Base-by-base conservation (phyloP, 176 grass and related monocot genomes). In the Zoysia pacifica region DNA sequence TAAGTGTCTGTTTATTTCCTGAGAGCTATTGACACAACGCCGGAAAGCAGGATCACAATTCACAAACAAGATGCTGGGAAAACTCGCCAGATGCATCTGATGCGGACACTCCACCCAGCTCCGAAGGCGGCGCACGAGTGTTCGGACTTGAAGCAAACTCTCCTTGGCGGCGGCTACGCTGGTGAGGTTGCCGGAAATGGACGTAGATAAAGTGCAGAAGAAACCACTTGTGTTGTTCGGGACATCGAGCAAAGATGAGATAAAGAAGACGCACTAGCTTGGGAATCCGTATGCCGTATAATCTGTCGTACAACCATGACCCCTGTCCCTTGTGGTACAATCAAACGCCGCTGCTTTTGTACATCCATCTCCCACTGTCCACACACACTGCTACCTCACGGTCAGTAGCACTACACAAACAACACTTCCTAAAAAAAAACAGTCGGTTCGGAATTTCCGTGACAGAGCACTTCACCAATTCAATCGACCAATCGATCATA, bases 401-500 rank as follows among this genome's bases (percentile, higher is more conserved):
- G 49, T 41, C 62, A 42, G 51, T 9, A 39, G 11, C 4, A 55
- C 15, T 43, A 60, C 35, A 18, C 9, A 14, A 14, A n/a, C 40
- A 69, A 49, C 45, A 7, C 3, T 43, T 43, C 41, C 56, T 49
- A 11, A 5, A 52, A 6, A 6, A 6, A 52, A 80, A 3, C 16
- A 69, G 50, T 53, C 62, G 44, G 3, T 5, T 40, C 59, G 18
- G 7, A 80, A 19, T 11, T 62, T 20, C 14, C 42, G 12, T 59
- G 49, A 3, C 70, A 14, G 2, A 56, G 12, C 12, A 11, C 15
- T 50, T 12, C 45, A 64, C 14, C 55, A 77, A 77, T 62, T 16
- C 72, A 86, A 86, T 69, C 37, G 38, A 74, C 54, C 16, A 51
- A 74, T 58, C 38, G 8, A 43, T 58, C 72, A 43, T 43, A 37